These are phyloP conservation scores for Drosera spatulata DNA, from an alignment of 179 eudicot species.

Conservation along the genomic window DNA sequence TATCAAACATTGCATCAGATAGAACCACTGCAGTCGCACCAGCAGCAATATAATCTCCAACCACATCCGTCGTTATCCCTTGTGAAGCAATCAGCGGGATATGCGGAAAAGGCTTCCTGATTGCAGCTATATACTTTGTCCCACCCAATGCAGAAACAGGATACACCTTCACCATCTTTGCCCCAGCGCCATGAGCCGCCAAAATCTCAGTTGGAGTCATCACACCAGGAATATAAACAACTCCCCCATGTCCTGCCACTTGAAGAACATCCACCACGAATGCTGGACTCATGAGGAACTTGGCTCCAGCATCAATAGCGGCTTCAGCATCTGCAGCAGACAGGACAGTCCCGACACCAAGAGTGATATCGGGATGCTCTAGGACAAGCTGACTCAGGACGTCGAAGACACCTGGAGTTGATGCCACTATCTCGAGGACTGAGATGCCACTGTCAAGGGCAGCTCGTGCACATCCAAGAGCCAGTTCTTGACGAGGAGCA, in stretches of 20 bases:
- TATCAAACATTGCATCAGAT: slow-evolving; percentile 74
- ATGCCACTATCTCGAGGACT: slow-evolving; percentile 81
- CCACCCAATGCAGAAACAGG: slow-evolving; percentile 87
- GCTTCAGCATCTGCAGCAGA: slow-evolving; percentile 51
- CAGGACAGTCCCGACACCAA: slow-evolving; percentile 85
- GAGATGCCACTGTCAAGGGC: slow-evolving; percentile 67
- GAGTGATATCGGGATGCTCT: slow-evolving; percentile 48
- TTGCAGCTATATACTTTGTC: slow-evolving; percentile 50
- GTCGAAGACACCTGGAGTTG: slow-evolving; percentile 89
- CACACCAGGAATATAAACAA: slow-evolving; percentile 78
- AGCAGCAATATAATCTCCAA: slow-evolving; percentile 35
- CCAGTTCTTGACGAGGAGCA: slow-evolving; percentile 52
- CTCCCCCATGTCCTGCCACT: slow-evolving; percentile 30
- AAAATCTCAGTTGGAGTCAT: slow-evolving; percentile 95
- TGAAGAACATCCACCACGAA: slow-evolving; percentile 51
- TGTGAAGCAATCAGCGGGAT: slow-evolving; percentile 91
- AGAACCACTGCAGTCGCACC: slow-evolving; percentile 79
- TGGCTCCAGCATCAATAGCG: slow-evolving; percentile 61
- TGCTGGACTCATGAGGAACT: slow-evolving; percentile 93
- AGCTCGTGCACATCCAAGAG: slow-evolving; percentile 85
- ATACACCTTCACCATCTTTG: slow-evolving; percentile 83
- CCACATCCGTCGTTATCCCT: slow-evolving; percentile 56
- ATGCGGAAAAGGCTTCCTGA: slow-evolving; percentile 69
- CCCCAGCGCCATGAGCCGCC: slow-evolving; percentile 60
- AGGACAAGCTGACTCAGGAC: slow-evolving; percentile 54